Base-by-base conservation (phyloP, 148 eudicot species). In the Bassia scoparia region DNA sequence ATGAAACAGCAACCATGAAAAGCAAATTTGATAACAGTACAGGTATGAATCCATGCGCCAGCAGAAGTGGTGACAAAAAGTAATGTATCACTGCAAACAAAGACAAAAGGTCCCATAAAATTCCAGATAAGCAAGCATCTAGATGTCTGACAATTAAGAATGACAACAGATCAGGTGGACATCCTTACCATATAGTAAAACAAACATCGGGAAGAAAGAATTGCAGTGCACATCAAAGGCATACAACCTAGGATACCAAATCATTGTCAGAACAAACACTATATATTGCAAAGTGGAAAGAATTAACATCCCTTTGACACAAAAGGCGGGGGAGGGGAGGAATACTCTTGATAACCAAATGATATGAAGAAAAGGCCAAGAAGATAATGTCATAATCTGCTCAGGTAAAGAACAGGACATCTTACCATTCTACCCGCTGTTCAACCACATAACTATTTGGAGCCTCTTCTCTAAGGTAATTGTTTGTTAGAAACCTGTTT, bases 171-270 rank as follows among this genome's bases (percentile, higher is more conserved):
- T 56, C 16, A 59, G 38, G 70, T 41, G 38, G 34, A 52, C 23
- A 69, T 38, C 64, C 87, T 52, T 87, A 95, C 99, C 96, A 55
- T 92, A 87, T 35, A 95, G 99, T 83, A 90, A 77, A 69, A 90
- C 89, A 69, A 95, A 95, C 90, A 90, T 72, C 14, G 99, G 97
- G 84, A 95, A 95, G 90, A 91, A 88, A 78, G 99, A 91, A 82
- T 95, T 95, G 92, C 99, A 95, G 86, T 91, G 99, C 67, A 95
- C 97, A 81, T 95, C 97, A 87, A 91, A 95, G 49, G 99, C 93
- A 86, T 95, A 95, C 78, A 95, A 73, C 99, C 99, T 95, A 89
- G 46, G 58, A 76, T 55, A 34, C 54, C 75, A 52, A 38, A 59
- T 23, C 41, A 61, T 15, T 34, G 35, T 75, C 70, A 73, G 37